Conservation (phyloP, 495 filamentous ascomycete species). For the Trypethelium eluteriae region DNA sequence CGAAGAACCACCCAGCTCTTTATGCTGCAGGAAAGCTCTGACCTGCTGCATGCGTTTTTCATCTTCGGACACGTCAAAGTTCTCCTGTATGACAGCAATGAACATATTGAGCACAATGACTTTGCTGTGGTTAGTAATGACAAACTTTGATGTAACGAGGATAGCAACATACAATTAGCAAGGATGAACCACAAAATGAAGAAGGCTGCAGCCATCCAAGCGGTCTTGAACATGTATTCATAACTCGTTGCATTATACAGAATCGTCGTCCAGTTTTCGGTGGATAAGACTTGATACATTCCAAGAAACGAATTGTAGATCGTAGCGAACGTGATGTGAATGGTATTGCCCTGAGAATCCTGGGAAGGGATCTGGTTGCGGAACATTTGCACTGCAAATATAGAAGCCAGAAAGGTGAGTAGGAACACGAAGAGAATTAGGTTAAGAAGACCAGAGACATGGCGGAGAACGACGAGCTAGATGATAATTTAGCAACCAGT, state of each 20-base stretch:
- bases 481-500: conserved; percentile 10
- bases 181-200: conserved; percentile 94
- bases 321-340: conserved; percentile 70
- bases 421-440: conserved; percentile 93
- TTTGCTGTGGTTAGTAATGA: conserved; percentile 13
- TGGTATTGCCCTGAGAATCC: conserved; percentile 48
- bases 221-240: conserved; percentile 52
- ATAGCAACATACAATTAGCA: conserved; percentile 51
- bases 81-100: conserved; percentile 99
- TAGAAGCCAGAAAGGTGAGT: conserved; percentile 85
- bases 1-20: conserved; percentile 59
- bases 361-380: conserved; percentile 66
- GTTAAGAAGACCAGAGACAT: conserved; percentile 85
- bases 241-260: conserved; percentile 74
- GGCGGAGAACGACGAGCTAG: conserved; percentile 69
- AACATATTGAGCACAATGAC: conserved; percentile 99
- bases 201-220: conserved; percentile 94
- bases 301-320: conserved; percentile 94
- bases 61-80: conserved; percentile 98
- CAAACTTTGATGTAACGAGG: neutral
- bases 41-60: conserved; percentile 96
- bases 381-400: conserved; percentile 90
- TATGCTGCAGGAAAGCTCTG: conserved; percentile 83
- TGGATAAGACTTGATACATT: conserved; percentile 98
- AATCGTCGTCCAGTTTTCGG: conserved; percentile 88